Evolutionary conservation across 441 rosid species (phyloP), one percentile per base, ranked within the genome.

Genomic region (Euphorbia celastroides): DNA sequence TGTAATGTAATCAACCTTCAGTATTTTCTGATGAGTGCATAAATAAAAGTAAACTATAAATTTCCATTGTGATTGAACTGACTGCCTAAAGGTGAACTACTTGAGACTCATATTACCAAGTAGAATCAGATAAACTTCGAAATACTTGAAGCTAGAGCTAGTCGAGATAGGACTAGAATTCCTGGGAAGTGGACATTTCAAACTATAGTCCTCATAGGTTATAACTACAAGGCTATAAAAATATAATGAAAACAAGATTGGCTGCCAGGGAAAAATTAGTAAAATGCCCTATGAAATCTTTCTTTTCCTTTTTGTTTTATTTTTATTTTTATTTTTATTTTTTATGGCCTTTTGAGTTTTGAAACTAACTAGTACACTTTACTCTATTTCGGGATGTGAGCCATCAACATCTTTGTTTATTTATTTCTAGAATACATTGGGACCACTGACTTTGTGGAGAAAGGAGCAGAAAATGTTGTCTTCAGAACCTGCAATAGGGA

Each of bases 381-480:
- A 17, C 52, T 32, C 8, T 38, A 10, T 41, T n/a, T n/a, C n/a
- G 38, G 9, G 38, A 34, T 34, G 9, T 34, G 38, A 34, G 38
- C 38, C 4, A 34, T 34, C 38, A 34, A 9, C 38, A 9, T 34
- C 9, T 34, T 34, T 34, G 9, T 34, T 34, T 34, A 34, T 34
- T 34, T 34, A 34, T 30, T 55, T 73, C 57, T 64, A 90, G 97
- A 80, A 57, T 72, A 62, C 75, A 51, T 73, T 22, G 88, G 86
- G 5, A 80, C 87, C 41, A 84, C 83, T 55, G 96, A 92, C 78
- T 88, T 92, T 76, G 88, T 89, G 70, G 98, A 92, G 86, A 88
- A 83, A 77, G 96, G 95, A 69, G 84, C 93, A 2, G 80, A 81
- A 8, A 88, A 74, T 77, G 82, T 92, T 57, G 91, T 89, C 57